phyloP scores from a whole-genome alignment of 768 basidiomycete genomes.

The Tylopilus cervinicoccineus region DNA sequence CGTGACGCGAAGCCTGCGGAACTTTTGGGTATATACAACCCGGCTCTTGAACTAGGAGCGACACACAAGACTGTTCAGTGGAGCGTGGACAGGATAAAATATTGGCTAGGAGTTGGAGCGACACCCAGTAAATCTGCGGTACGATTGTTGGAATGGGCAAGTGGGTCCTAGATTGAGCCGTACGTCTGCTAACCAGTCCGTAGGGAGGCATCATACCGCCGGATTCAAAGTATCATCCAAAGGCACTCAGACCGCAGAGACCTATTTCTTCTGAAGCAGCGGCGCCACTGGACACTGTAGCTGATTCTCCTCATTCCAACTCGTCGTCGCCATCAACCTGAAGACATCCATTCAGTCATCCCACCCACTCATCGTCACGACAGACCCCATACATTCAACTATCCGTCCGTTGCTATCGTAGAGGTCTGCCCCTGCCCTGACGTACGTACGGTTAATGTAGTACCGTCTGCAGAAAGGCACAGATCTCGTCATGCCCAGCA shows the following conservation, averaged over 20 bases:
- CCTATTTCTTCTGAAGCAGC: constrained; percentile 1
- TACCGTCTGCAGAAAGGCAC: constrained; percentile 24
- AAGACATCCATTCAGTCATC: neutral
- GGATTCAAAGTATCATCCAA: constrained; percentile 52
- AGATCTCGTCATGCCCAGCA: constrained; percentile 55
- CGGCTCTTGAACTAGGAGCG: constrained; percentile 48
- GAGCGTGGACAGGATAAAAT: constrained; percentile 86
- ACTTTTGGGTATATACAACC: constrained; percentile 80
- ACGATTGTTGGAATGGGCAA: constrained; percentile 73
- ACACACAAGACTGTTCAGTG: constrained; percentile 76
- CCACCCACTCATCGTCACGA: neutral
- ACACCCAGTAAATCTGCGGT: constrained; percentile 75
- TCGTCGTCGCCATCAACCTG: neutral
- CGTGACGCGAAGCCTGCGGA: constrained; percentile 88
- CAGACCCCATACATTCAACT: neutral
- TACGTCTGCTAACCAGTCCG: constrained; percentile 5
- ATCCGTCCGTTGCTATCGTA: constrained; percentile 4
- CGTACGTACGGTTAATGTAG: constrained; percentile 17
- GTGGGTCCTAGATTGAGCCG: neutral
- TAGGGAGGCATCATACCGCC: constrained; percentile 63
- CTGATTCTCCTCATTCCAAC: neutral
- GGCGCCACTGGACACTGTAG: neutral
- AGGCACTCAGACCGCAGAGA: constrained; percentile 23
- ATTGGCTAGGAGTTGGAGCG: constrained; percentile 87
- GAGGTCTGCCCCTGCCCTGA: neutral